Evolutionary conservation across 352 stramenopile species (phyloP).

Genomic region (Globisporangium splendens): DNA sequence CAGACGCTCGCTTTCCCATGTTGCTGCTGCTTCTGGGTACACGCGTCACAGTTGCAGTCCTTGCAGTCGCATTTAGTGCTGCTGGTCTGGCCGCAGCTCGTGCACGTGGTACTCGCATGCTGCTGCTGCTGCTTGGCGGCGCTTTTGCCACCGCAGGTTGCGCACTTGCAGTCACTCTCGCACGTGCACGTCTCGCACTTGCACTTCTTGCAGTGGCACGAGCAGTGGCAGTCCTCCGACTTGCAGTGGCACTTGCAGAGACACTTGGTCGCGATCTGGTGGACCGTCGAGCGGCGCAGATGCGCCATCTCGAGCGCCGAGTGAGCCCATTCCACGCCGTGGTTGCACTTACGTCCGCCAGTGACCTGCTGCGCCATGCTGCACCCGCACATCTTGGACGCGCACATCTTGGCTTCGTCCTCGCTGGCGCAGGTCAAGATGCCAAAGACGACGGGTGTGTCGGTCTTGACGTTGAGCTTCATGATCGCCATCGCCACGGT

Average conservation of each 20-base stretch:
- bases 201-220: conserved; percentile 30
- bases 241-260: conserved; percentile 30
- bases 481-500: conserved; percentile 94
- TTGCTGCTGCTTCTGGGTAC: background rate
- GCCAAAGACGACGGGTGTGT: conserved; percentile 79
- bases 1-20: background rate
- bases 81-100: conserved; percentile 17
- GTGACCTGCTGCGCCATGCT: conserved; percentile 13
- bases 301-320: conserved; percentile 88
- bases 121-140: conserved; percentile 7
- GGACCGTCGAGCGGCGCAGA: conserved; percentile 48
- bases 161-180: conserved; percentile 29
- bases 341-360: conserved; percentile 26
- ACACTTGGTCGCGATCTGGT: conserved; percentile 27
- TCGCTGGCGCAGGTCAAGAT: conserved; percentile 93
- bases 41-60: background rate
- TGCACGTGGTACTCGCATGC: conserved; percentile 2
- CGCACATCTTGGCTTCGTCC: conserved; percentile 87
- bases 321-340: conserved; percentile 58
- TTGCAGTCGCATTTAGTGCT: background rate
- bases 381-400: conserved; percentile 20
- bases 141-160: conserved; percentile 18
- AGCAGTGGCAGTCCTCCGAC: conserved; percentile 23
- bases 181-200: conserved; percentile 23
- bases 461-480: conserved; percentile 92